Conservation (phyloP, 208 protist species). For the Acanthamoeba sp. region DNA sequence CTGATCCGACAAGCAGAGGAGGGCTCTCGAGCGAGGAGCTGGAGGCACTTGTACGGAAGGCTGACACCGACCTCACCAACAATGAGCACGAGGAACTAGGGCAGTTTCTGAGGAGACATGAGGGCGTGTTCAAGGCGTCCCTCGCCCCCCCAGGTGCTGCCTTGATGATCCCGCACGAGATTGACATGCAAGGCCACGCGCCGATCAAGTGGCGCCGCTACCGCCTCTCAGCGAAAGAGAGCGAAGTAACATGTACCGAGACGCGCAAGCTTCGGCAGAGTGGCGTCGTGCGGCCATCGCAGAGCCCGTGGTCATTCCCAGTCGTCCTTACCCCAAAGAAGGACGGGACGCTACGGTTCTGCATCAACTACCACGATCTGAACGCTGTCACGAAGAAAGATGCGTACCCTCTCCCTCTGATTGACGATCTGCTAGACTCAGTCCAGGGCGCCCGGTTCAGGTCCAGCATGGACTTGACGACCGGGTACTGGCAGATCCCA, state of each 20-base stretch:
- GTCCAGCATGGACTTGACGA: neutral
- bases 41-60: neutral
- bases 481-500: slow-evolving; percentile 67
- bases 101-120: neutral
- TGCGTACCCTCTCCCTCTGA: slow-evolving; percentile 46
- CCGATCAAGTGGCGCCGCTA: neutral
- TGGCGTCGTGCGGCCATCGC: neutral
- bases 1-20: too few species aligned
- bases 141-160: neutral
- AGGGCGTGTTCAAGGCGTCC: neutral
- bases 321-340: neutral
- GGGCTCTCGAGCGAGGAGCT: neutral
- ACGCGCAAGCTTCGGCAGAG: neutral
- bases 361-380: slow-evolving; percentile 59
- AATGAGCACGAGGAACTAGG: fast-evolving
- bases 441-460: neutral
- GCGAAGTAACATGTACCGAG: neutral
- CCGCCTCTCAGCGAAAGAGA: neutral
- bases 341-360: neutral
- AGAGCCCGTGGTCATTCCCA: neutral
- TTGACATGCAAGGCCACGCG: neutral
- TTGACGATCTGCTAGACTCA: neutral
- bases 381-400: slow-evolving; percentile 74
- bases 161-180: neutral
- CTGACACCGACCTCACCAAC: neutral